Base-by-base conservation (phyloP, 2,329 filamentous ascomycete genomes). In the Cercospora citrullina region DNA sequence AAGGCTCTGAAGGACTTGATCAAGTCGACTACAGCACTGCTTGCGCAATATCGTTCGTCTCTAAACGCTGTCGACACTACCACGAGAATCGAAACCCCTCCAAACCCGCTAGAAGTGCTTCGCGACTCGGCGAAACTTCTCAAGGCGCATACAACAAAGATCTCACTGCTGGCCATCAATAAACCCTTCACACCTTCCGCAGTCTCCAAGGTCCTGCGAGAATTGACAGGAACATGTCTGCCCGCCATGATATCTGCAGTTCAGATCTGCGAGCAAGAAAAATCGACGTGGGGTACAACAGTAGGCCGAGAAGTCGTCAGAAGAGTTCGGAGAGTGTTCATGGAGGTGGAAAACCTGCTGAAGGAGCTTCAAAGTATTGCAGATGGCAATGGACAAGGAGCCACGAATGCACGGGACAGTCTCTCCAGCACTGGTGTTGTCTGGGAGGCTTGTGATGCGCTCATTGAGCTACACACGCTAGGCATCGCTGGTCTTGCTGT, bases 81-180 rank as follows among this genome's bases (percentile, higher is more conserved):
- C 5, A 51, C 71, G 12, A 69, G 69, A 8, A 66, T 79, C 72
- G 59, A 73, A 69, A 64, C 79, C 76, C 72, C 76, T 80, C 77
- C 77, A 3, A 76, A 90, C 71, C 84, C 88, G 9, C 85, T 97
- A 26, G 81, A 87, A 14, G 85, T 94, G 67, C 87, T 94, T 36
- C 86, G 87, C 73, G 90, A 94, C 74, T 86, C 91, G 0, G 87
- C 92, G 0, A 87, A 85, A 28, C 84, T 96, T 5, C 87, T 97
- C 68, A 89, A 88, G 77, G 92, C 93, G 0, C 93, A 97, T 77
- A 87, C 90, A 1, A 97, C 93, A 5, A 97, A 96, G 71, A 85
- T 97, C 28, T 94, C 92, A 0, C 89, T 97, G 0, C 86, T 98
- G 12, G 87, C 95, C 1, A 91, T 96, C 75, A 97, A 92, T 75